Evolutionary conservation across 1,284 basidiomycete species (phyloP).

Genomic region (Leucoagaricus sp.): DNA sequence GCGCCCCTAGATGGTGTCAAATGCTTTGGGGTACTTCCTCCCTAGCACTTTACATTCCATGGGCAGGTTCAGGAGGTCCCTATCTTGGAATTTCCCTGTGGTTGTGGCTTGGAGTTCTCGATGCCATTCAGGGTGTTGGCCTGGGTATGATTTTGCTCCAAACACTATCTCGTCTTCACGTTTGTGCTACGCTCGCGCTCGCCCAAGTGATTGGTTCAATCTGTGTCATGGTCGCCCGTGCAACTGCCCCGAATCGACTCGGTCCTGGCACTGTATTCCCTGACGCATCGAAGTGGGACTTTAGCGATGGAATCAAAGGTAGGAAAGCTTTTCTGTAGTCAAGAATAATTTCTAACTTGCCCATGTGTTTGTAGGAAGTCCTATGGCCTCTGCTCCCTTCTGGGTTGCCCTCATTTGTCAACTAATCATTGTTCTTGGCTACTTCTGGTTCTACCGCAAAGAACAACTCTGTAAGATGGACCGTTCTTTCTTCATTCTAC

Average conservation of each 20-base stretch:
- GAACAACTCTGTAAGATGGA: conserved; percentile 71
- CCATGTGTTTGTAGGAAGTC: conserved; percentile 49
- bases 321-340: conserved; percentile 16
- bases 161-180: conserved; percentile 89
- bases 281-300: conserved; percentile 88
- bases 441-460: conserved; percentile 94
- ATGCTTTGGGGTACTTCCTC: conserved; percentile 89
- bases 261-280: conserved; percentile 91
- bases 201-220: conserved; percentile 82
- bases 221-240: conserved; percentile 84
- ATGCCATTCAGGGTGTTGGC: conserved; percentile 91
- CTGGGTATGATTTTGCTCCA: conserved; percentile 93
- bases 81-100: conserved; percentile 87
- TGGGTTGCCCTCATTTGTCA: conserved; percentile 85
- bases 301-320: conserved; percentile 65
- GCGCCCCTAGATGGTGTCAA: conserved; percentile 93
- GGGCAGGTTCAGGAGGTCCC: conserved; percentile 83
- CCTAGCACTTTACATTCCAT: conserved; percentile 87
- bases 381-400: conserved; percentile 80
- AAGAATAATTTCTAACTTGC: conserved; percentile 1
- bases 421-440: conserved; percentile 84
- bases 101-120: conserved; percentile 93
- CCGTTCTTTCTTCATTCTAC: conserved; percentile 35
- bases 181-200: conserved; percentile 88
- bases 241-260: conserved; percentile 80